Conservation (phyloP, 2,329 filamentous ascomycete species). For the Diaporthe citriasiana region DNA sequence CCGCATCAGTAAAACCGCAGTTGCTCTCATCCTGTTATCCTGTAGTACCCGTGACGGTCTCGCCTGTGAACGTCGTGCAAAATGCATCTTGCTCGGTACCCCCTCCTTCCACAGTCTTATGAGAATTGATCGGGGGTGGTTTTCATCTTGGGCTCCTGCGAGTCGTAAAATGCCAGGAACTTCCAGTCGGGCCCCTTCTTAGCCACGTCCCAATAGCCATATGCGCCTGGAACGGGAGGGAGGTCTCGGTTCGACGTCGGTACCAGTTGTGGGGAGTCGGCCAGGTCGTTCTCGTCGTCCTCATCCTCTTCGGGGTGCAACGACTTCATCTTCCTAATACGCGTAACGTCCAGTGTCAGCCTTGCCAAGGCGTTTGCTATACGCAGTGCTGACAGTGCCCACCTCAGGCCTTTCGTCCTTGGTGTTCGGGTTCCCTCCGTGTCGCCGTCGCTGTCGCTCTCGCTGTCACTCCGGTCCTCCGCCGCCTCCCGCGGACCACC, state of each 20-base stretch:
- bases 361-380: conserved; percentile 41
- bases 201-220: conserved; percentile 43
- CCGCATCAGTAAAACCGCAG: neutral
- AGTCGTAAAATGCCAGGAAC: conserved; percentile 42
- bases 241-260: conserved; percentile 30
- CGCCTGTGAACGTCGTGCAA: neutral
- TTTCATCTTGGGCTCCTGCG: conserved; percentile 43
- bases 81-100: neutral
- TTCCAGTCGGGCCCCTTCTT: conserved; percentile 43
- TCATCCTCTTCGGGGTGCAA: conserved; percentile 39
- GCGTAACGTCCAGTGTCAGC: conserved; percentile 43
- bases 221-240: conserved; percentile 39
- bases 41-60: neutral
- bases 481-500: conserved; percentile 36
- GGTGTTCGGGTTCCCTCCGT: conserved; percentile 22
- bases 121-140: conserved; percentile 36
- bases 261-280: conserved; percentile 33
- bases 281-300: conserved; percentile 36
- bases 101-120: neutral
- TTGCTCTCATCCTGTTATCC: neutral
- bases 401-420: conserved; percentile 40
- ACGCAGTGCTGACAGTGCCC: conserved; percentile 40
- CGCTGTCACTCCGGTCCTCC: conserved; percentile 6
- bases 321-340: conserved; percentile 43
- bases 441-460: conserved; percentile 15